Conservation (phyloP, 371 early-diverging fungal genomes). For the Apophysomyces variabilis region DNA sequence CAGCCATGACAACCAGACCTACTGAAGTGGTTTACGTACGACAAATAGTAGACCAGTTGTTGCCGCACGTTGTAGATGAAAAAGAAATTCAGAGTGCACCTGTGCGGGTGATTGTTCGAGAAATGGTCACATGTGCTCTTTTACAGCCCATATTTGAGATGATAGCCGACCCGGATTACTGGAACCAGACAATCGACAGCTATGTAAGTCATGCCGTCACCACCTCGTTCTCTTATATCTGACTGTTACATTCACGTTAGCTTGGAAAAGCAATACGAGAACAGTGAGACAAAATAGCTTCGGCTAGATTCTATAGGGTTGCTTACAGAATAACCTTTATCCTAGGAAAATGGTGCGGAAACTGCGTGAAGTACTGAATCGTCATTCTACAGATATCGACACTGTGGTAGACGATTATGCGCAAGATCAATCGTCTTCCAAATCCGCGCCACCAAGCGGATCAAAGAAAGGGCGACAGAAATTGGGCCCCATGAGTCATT, state of each 20-base stretch:
- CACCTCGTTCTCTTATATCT: not conserved
- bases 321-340: not conserved
- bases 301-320: not conserved
- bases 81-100: slow-evolving; percentile 61
- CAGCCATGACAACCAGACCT: slow-evolving; percentile 50
- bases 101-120: slow-evolving; percentile 70
- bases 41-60: slow-evolving; percentile 59
- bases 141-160: slow-evolving; percentile 73
- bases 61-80: slow-evolving; percentile 64
- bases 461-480: not conserved
- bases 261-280: slow-evolving; percentile 66
- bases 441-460: slow-evolving; percentile 11
- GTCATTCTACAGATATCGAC: slow-evolving; percentile 61
- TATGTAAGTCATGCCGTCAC: slow-evolving; percentile 46
- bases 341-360: slow-evolving; percentile 70
- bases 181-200: slow-evolving; percentile 77
- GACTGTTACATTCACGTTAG: slow-evolving; percentile 26
- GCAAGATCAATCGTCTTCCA: slow-evolving; percentile 1
- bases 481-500: slow-evolving; percentile 23
- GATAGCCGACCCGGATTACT: slow-evolving; percentile 83
- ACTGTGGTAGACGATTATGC: slow-evolving; percentile 23
- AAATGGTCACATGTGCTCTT: slow-evolving; percentile 73
- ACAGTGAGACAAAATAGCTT: slow-evolving; percentile 43
- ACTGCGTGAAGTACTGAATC: slow-evolving; percentile 72
- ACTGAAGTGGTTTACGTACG: slow-evolving; percentile 73